A percentile compares a stretch with the other conserved stretches of the same genome.
phyloP scores from a whole-genome alignment of 495 filamentous ascomycete species.

The Amniculicola lignicola region DNA sequence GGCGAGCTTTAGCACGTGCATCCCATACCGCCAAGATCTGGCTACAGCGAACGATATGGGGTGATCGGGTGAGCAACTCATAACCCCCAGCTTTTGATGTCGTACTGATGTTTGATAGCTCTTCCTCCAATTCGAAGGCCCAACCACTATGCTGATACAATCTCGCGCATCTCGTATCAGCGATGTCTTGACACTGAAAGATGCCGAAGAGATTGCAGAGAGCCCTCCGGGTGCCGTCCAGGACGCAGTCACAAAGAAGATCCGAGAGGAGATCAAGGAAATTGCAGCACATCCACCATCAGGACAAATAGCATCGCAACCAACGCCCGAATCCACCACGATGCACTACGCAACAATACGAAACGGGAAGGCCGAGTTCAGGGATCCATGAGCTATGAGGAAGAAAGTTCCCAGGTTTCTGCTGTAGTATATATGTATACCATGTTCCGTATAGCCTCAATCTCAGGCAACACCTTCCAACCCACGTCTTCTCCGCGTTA shows the following conservation, averaged over 20 bases:
- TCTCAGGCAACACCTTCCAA: neutral
- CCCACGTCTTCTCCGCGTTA: too few species aligned
- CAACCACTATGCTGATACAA: constrained; percentile 78
- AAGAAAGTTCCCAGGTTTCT: neutral
- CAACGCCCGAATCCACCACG: neutral
- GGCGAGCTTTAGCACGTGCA: constrained; percentile 59
- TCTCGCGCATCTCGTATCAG: constrained; percentile 70
- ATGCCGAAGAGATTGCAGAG: constrained; percentile 85
- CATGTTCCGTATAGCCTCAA: neutral
- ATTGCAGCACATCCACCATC: neutral
- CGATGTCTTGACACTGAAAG: constrained; percentile 68
- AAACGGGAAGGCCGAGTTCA: constrained; percentile 17
- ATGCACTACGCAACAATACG: constrained; percentile 4
- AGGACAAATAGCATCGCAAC: constrained; percentile 7
- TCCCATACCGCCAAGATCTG: constrained; percentile 69
- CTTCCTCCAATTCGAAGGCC: constrained; percentile 85
- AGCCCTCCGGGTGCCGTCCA: constrained; percentile 57
- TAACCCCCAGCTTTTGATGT: neutral
- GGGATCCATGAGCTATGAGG: neutral
- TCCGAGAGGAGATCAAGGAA: constrained; percentile 26
- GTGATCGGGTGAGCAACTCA: constrained; percentile 67
- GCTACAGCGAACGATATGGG: constrained; percentile 80
- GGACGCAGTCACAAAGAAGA: constrained; percentile 20
- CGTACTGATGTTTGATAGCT: constrained; percentile 47
- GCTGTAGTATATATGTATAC: neutral